Conservation (phyloP, 192 early-diverging fungal genomes). For the Coemansia sp. region DNA sequence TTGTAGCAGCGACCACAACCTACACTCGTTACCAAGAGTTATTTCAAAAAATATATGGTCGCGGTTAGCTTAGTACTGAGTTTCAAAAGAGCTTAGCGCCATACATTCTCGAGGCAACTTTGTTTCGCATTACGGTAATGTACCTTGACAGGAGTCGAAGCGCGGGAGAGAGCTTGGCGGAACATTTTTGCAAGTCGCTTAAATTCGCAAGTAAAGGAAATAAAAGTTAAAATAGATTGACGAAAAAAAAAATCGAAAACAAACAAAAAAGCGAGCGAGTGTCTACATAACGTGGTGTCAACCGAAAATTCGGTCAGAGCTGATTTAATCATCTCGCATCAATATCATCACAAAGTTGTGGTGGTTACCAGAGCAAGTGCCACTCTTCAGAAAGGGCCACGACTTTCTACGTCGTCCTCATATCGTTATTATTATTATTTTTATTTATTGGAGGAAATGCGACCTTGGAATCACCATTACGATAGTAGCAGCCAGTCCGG, state of each 20-base stretch:
- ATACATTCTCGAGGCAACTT: neutral
- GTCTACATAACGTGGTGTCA: neutral
- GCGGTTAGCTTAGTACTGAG: neutral
- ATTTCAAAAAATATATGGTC: neutral
- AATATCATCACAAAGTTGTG: neutral
- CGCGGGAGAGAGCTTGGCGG: conserved; percentile 25
- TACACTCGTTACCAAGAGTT: conserved; percentile 3
- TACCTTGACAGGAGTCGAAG: conserved; percentile 29
- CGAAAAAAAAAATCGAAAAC: neutral
- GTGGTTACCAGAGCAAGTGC: no score
- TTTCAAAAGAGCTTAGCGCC: neutral
- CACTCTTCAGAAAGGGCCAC: neutral
- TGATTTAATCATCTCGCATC: neutral
- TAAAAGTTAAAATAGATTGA: neutral
- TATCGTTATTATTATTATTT: neutral
- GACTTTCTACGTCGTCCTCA: neutral
- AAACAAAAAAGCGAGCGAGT: neutral
- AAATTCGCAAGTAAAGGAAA: neutral
- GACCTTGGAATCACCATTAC: conserved; percentile 12
- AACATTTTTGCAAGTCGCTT: conserved; percentile 23
- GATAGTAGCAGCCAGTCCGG: neutral
- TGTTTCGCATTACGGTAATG: neutral
- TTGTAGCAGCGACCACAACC: conserved; percentile 11
- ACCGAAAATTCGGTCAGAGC: neutral
- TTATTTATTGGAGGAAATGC: conserved; percentile 6